These are phyloP conservation scores for Lentinula raphanica DNA, from an alignment of 768 basidiomycete species.

Conservation along the genomic window DNA sequence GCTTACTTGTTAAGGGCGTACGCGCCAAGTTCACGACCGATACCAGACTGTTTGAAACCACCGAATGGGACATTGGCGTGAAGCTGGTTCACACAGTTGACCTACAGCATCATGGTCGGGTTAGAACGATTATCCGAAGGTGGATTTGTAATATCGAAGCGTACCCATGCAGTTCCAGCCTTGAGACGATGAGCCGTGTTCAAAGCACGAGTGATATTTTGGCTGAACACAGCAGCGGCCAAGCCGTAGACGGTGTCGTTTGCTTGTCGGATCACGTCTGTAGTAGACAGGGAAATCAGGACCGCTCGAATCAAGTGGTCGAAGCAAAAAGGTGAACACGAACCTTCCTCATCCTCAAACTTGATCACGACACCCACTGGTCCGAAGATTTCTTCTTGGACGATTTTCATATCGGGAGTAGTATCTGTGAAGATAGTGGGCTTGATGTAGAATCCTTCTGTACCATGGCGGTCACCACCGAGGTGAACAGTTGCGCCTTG, in stretches of 20 bases:
- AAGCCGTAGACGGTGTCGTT: conserved; percentile 69
- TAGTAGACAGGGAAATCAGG: not conserved
- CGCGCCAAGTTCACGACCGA: conserved; percentile 66
- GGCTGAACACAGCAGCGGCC: conserved; percentile 71
- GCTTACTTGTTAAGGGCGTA: conserved; percentile 53
- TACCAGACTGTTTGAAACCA: conserved; percentile 70
- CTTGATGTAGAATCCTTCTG: conserved; percentile 60
- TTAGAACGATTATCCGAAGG: not conserved
- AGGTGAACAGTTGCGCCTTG: conserved; percentile 63
- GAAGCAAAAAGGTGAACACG: not conserved
- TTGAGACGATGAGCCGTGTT: conserved; percentile 58
- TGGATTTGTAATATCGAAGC: conserved; percentile 4
- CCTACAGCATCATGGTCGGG: conserved; percentile 16
- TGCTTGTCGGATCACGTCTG: conserved; percentile 4
- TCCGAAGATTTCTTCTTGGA: conserved; percentile 74
- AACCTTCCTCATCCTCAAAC: conserved; percentile 57
- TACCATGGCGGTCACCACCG: conserved; percentile 54
- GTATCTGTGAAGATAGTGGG: conserved; percentile 75
- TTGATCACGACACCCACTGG: conserved; percentile 74
- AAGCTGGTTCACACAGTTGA: conserved; percentile 39
- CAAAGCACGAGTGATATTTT: conserved; percentile 62
- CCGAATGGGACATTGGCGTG: conserved; percentile 58
- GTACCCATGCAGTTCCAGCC: conserved; percentile 60
- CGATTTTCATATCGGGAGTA: conserved; percentile 68
- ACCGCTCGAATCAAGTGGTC: too few relatives aligned